Evolutionary conservation across 352 stramenopile species (phyloP).

Genomic region (Globisporangium alternatum): DNA sequence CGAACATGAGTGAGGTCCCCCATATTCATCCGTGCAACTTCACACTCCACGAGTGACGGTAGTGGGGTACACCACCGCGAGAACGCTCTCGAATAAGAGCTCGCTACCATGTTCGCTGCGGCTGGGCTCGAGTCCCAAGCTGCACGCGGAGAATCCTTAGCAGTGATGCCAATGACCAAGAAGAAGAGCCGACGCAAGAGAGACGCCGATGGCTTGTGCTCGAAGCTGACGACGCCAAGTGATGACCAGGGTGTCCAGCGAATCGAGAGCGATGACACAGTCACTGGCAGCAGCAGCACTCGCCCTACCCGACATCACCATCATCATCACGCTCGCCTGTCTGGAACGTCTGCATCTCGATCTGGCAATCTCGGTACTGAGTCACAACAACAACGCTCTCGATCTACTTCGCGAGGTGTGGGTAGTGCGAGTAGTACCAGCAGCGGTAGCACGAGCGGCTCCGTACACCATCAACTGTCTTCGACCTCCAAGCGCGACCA

Average conservation of each 20-base stretch:
- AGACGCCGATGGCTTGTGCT: not conserved
- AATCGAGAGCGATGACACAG: not conserved
- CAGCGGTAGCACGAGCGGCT: not conserved
- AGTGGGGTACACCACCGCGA: not conserved
- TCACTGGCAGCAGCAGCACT: not conserved
- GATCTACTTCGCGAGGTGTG: not conserved
- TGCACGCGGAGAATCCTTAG: not conserved
- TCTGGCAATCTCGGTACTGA: not conserved
- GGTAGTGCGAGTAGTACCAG: not conserved
- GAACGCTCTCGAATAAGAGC: not conserved
- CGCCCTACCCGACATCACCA: conserved; percentile 1
- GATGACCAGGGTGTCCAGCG: conserved; percentile 1
- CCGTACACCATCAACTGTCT: not conserved
- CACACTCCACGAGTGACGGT: too few species aligned
- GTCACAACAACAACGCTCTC: conserved; percentile 2
- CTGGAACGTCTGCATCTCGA: not conserved
- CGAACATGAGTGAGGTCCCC: not conserved
- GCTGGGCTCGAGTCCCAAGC: not conserved
- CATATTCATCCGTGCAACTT: not conserved
- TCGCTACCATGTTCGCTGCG: not conserved
- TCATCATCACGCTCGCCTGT: not conserved
- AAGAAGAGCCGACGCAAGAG: conserved; percentile 24
- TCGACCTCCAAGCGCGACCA: conserved; percentile 10
- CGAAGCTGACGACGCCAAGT: not conserved
- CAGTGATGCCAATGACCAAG: conserved; percentile 1